Conservation (phyloP, 305 asterid species). For the Solanum hybrid region DNA sequence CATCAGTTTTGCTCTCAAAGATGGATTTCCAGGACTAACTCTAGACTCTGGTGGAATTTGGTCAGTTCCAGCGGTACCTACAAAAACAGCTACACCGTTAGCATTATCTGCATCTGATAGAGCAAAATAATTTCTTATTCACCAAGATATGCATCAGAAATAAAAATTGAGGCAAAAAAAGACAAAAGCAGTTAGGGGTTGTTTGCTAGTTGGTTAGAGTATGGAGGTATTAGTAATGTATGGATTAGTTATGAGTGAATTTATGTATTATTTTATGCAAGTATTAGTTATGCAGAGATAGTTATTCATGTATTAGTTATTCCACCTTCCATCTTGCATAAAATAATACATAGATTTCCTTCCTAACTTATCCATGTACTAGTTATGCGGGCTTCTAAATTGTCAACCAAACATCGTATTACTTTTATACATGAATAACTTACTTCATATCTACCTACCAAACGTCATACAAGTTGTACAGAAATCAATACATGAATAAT, state of each 20-base stretch:
- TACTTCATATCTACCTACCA: background rate
- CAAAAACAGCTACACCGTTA: background rate
- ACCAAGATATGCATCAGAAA: background rate
- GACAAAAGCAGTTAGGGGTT: background rate
- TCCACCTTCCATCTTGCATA: background rate
- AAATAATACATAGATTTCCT: background rate
- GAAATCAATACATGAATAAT: background rate
- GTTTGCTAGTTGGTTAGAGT: background rate
- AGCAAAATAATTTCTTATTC: background rate
- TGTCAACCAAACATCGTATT: background rate
- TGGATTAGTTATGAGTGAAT: background rate
- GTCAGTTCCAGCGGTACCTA: constrained; percentile 62
- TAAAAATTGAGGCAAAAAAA: background rate
- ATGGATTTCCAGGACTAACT: constrained; percentile 55
- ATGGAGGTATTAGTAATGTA: background rate
- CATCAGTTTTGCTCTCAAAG: constrained; percentile 74
- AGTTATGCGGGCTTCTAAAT: background rate
- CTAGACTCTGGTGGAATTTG: constrained; percentile 56
- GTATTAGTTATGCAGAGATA: background rate
- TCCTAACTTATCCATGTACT: background rate
- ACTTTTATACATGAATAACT: background rate
- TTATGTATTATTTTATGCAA: background rate
- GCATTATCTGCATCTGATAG: background rate
- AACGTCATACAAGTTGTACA: no score
- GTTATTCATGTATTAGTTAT: background rate